These are phyloP conservation scores for Arthromyces matolae DNA, from an alignment of 768 basidiomycete species.

Conservation along the genomic window DNA sequence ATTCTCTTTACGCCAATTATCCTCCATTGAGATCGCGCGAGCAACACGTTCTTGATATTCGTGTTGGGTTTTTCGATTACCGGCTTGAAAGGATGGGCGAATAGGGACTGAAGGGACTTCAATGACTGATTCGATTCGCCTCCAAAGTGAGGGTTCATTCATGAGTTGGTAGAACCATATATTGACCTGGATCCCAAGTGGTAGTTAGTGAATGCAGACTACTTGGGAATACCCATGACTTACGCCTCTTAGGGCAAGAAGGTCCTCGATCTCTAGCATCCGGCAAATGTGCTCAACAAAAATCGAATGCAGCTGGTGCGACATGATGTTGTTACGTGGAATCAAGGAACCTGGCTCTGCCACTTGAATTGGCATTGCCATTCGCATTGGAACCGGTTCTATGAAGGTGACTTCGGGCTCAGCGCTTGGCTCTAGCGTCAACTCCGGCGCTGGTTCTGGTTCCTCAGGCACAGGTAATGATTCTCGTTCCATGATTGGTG, in stretches of 20 bases:
- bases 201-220: neutral
- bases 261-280: slow-evolving; percentile 42
- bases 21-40: slow-evolving; percentile 55
- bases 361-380: too few species aligned
- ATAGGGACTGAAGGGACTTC: slow-evolving; percentile 57
- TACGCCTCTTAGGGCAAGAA: slow-evolving; percentile 44
- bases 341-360: neutral
- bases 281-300: slow-evolving; percentile 41
- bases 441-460: too few species aligned
- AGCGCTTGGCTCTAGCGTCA: too few species aligned
- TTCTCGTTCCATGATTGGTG: too few species aligned
- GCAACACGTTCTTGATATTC: slow-evolving; percentile 58
- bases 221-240: slow-evolving; percentile 7
- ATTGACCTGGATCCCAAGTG: slow-evolving; percentile 42
- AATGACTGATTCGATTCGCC: slow-evolving; percentile 52
- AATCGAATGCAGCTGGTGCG: slow-evolving; percentile 19
- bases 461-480: too few species aligned
- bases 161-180: slow-evolving; percentile 59
- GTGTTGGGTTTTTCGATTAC: slow-evolving; percentile 32
- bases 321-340: neutral
- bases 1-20: slow-evolving; percentile 48
- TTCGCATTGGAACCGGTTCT: too few species aligned
- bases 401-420: too few species aligned
- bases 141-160: slow-evolving; percentile 69
- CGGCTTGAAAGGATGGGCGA: slow-evolving; percentile 51